Evolutionary conservation across 2,329 filamentous ascomycete genomes (phyloP).

Genomic region (Fusarium lyarnte): DNA sequence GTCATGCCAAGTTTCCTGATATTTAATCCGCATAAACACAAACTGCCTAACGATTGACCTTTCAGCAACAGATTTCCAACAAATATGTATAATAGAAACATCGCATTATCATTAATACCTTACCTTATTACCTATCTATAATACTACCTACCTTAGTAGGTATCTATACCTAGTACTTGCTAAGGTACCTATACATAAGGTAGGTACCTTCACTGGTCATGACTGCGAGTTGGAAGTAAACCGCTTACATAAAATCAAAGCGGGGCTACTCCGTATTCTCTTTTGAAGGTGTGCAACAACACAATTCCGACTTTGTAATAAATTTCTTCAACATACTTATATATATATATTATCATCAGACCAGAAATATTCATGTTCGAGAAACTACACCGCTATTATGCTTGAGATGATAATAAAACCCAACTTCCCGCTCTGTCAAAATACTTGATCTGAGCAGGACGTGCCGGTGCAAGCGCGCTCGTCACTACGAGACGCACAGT

Average conservation of each 20-base stretch:
- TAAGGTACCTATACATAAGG: no score
- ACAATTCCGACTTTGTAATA: neutral
- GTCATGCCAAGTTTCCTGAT: neutral
- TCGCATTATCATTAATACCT: no score
- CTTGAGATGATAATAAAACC: neutral
- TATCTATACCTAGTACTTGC: no score
- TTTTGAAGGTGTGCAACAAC: neutral
- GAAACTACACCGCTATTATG: neutral
- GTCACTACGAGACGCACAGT: neutral
- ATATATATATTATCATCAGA: neutral
- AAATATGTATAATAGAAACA: neutral
- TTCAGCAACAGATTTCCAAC: neutral
- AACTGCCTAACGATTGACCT: no score
- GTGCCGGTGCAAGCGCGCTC: neutral
- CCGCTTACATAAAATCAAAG: neutral
- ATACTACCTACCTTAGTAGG: neutral
- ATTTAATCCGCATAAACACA: neutral
- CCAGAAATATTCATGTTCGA: neutral
- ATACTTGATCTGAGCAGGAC: neutral
- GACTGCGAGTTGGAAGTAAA: neutral
- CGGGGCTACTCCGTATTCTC: neutral
- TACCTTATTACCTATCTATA: neutral
- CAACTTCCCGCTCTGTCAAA: neutral
- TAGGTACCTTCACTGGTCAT: neutral
- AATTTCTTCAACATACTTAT: neutral